Evolutionary conservation across 192 early-diverging fungal genomes (phyloP), one percentile per base, ranked within the genome.

Genomic region (Coemansia sp.): DNA sequence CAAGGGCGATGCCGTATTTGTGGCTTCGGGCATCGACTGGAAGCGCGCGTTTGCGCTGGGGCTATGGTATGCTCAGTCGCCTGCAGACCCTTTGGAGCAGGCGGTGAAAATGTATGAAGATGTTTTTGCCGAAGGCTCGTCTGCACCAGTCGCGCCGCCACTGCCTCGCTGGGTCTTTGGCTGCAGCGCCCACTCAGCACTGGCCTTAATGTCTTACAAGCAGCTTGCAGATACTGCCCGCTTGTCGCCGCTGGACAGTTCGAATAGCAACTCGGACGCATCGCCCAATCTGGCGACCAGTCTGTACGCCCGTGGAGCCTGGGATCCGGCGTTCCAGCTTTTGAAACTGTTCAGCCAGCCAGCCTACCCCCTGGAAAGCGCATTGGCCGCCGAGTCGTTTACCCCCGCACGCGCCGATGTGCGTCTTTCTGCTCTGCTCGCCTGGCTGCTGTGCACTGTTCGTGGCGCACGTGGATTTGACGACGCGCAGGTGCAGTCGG

Each of bases 321-420:
- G 58, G 42, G 88, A 92, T 51, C 72, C 90, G 18, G 75, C 72
- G 32, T 96, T 81, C 57, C 88, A 90, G 60, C 75, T 96, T 24
- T 64, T 96, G 10, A 79, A 82, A 44, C 57, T 91, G 9, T 78
- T 56, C 47, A 72, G 74, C 8, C 52, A 83, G 10, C 38, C 60
- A 14, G 55, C 77, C 3, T 76, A 73, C 36, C 53, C 62, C 5
- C 63, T 90, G 11, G 85, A 87, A 43, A 62, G 55, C 17, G 81
- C 79, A 0, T 74, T 94, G 42, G 41, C 77, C 19, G 83, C 87
- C 2, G 51, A 72, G 37, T 78, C 79, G 6, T 78, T 89, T 46
- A 58, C 79, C 1, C 58, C 80, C 0, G 71, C 83, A 17, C 53
- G 66, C 9, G 59, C 86, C 14, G 92, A 93, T 58, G 76, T 81